These are phyloP conservation scores for Alternaria longipes DNA, from an alignment of 2,329 filamentous ascomycete species.

Conservation along the genomic window DNA sequence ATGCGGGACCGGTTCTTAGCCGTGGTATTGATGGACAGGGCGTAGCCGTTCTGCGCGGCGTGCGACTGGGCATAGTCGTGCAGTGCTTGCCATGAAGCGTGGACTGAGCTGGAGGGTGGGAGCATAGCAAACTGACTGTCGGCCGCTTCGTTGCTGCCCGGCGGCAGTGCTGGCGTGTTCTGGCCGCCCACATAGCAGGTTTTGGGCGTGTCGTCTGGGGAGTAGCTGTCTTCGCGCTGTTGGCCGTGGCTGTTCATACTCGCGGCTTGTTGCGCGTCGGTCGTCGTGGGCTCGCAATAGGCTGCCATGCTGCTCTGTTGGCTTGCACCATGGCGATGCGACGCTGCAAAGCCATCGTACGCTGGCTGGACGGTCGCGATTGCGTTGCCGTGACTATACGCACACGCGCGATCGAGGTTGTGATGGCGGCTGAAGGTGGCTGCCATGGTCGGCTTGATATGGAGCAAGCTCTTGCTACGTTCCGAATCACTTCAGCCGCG, in stretches of 20 bases:
- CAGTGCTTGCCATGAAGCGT: conserved; percentile 41
- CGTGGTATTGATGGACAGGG: conserved; percentile 49
- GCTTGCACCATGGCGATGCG: conserved; percentile 30
- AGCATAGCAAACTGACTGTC: conserved; percentile 42
- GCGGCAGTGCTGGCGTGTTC: conserved; percentile 15
- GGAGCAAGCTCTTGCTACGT: conserved; percentile 7
- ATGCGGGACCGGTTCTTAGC: conserved; percentile 48
- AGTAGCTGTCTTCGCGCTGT: conserved; percentile 12
- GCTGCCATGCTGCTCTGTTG: conserved; percentile 20
- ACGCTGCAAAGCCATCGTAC: conserved; percentile 29
- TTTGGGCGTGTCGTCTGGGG: conserved; percentile 11
- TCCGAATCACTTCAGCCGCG: conserved; percentile 11
- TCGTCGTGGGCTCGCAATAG: conserved; percentile 21
- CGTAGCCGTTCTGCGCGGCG: conserved; percentile 47
- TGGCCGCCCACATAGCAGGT: conserved; percentile 6
- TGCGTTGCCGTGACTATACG: conserved; percentile 15
- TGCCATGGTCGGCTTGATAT: conserved; percentile 16
- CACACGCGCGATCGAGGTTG: conserved; percentile 8
- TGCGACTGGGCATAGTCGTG: conserved; percentile 46
- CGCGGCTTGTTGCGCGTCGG: conserved; percentile 12
- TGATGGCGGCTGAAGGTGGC: conserved; percentile 12
- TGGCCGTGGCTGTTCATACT: conserved; percentile 20
- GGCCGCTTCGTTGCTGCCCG: conserved; percentile 23
- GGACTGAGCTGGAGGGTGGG: conserved; percentile 37
- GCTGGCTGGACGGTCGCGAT: conserved; percentile 18